Evolutionary conservation across 2,329 filamentous ascomycete species (phyloP).

Genomic region (Arthrobotrys conoides): DNA sequence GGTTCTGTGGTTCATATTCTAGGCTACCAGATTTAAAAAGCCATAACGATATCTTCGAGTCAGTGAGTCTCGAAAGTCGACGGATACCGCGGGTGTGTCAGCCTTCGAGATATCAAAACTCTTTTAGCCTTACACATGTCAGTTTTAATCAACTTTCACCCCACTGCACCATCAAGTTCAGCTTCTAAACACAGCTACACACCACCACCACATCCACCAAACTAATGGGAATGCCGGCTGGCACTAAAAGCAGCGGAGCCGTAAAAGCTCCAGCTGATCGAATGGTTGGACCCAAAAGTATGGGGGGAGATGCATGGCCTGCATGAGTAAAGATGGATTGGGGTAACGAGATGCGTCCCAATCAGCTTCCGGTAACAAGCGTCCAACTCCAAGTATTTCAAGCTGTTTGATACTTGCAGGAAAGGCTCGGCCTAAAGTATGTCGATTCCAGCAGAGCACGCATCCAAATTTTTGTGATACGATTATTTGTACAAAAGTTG

Average conservation of each 20-base stretch:
- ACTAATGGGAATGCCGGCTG: constrained; percentile 23
- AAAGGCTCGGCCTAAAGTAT: neutral
- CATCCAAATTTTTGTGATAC: constrained; percentile 33
- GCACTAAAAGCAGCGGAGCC: constrained; percentile 10
- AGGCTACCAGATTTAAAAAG: constrained; percentile 2
- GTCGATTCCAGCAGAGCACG: neutral
- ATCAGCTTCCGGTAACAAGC: neutral
- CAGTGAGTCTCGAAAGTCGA: constrained; percentile 5
- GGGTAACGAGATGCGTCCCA: constrained; percentile 55
- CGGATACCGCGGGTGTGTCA: constrained; percentile 5
- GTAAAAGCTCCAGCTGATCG: constrained; percentile 45
- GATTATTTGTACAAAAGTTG: constrained; percentile 15
- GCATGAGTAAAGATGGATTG: constrained; percentile 37
- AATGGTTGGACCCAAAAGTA: constrained; percentile 44
- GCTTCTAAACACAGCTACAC: constrained; percentile 21
- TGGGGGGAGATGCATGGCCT: constrained; percentile 49
- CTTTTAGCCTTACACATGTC: constrained; percentile 54
- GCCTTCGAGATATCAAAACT: constrained; percentile 29
- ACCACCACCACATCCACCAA: neutral
- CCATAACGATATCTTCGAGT: constrained; percentile 13
- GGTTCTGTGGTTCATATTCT: constrained; percentile 11
- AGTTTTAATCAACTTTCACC: constrained; percentile 31
- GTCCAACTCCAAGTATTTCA: constrained; percentile 26
- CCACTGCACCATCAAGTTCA: constrained; percentile 34
- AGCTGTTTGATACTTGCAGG: constrained; percentile 25